Percentiles rank a stretch among this genome's conserved stretches.
phyloP scores from a whole-genome alignment of 2,329 filamentous ascomycete genomes.

The Didymella keratinophila region DNA sequence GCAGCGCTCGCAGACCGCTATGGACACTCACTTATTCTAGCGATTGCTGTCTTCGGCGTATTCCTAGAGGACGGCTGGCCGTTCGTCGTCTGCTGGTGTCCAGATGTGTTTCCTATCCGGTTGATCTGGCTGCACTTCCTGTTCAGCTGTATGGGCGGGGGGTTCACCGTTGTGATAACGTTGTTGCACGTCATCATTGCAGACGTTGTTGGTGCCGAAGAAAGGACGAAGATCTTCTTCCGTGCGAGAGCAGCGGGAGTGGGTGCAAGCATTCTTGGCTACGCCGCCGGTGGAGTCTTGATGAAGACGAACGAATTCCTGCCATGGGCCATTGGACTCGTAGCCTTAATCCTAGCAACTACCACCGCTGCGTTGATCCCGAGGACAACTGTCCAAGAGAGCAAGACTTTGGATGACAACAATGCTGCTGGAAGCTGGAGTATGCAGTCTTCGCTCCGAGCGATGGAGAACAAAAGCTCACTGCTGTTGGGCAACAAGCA shows the following conservation, averaged over 20 bases:
- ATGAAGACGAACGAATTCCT: slow-evolving; percentile 22
- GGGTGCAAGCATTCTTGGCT: slow-evolving; percentile 26
- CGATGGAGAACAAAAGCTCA: neutral
- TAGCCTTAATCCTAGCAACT: slow-evolving; percentile 8
- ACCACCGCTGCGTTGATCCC: slow-evolving; percentile 22
- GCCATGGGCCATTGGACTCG: slow-evolving; percentile 26
- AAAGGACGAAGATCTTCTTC: slow-evolving; percentile 28
- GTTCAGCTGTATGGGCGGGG: slow-evolving; percentile 24
- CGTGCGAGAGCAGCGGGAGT: slow-evolving; percentile 27
- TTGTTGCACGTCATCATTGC: slow-evolving; percentile 31
- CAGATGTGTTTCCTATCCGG: slow-evolving; percentile 24
- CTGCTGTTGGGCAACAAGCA: slow-evolving; percentile 22
- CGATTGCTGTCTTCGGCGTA: slow-evolving; percentile 26
- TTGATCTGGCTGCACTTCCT: slow-evolving; percentile 31
- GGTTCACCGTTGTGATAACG: slow-evolving; percentile 27
- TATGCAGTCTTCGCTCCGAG: neutral
- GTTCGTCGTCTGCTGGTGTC: slow-evolving; percentile 27
- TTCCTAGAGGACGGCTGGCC: slow-evolving; percentile 27
- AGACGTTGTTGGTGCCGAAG: slow-evolving; percentile 24
- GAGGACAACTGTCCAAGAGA: slow-evolving; percentile 8
- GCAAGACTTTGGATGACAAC: neutral
- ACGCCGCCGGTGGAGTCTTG: slow-evolving; percentile 22
- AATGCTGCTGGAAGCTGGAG: neutral
- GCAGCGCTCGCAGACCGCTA: slow-evolving; percentile 29
- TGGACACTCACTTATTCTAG: slow-evolving; percentile 27